Conservation (phyloP, 306 rosid genomes). For the Dalbergia cultrata region DNA sequence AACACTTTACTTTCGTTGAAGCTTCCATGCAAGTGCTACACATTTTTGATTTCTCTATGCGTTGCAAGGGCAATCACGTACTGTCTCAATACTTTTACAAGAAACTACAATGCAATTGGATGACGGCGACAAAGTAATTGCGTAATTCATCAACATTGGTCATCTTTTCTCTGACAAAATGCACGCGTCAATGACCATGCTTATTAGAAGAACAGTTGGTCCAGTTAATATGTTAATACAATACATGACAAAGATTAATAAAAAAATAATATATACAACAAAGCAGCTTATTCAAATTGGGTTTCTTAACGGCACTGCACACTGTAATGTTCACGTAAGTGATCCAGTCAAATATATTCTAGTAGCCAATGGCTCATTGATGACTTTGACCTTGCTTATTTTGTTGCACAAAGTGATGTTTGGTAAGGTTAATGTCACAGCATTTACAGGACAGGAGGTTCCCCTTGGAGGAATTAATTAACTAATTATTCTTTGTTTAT, state of each 20-base stretch:
- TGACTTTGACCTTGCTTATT: conserved; percentile 43
- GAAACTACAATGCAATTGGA: too few species aligned
- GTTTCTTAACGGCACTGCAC: conserved; percentile 53
- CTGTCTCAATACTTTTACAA: conserved; percentile 3
- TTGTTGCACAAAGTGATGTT: conserved; percentile 37
- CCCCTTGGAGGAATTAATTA: conserved; percentile 26
- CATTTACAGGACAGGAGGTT: conserved; percentile 51
- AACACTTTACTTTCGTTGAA: neutral
- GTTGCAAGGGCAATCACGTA: conserved; percentile 3
- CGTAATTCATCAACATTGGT: neutral
- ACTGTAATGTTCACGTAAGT: conserved; percentile 38
- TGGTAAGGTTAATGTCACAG: conserved; percentile 34
- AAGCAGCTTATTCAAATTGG: conserved; percentile 38
- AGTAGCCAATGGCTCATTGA: conserved; percentile 34
- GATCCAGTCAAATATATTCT: conserved; percentile 32
- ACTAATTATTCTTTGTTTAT: neutral
- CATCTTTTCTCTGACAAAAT: neutral
- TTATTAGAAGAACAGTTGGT: neutral
- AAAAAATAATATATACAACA: neutral
- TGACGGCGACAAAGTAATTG: neutral
- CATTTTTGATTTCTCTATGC: neutral
- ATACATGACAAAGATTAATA: too few species aligned
- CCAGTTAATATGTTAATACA: neutral
- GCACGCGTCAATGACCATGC: conserved; percentile 16
- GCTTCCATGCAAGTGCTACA: conserved; percentile 1